Base-by-base conservation (phyloP, 2,329 filamentous ascomycete genomes). In the Aspergillus piperis region DNA sequence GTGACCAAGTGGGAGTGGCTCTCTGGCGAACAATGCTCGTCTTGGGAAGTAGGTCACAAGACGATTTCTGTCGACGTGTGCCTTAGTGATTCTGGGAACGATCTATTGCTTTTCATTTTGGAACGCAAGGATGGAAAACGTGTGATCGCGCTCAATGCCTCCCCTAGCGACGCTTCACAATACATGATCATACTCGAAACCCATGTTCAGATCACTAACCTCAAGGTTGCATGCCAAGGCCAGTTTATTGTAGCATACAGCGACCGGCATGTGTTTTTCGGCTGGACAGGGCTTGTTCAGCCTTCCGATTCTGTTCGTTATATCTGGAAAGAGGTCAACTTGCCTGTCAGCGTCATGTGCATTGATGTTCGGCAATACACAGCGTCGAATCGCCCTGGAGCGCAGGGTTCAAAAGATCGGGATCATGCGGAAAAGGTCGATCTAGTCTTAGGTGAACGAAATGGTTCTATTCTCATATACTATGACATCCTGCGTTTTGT, bases 401-500 rank as follows among this genome's bases (percentile, higher is more conserved):
- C 11, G 8, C 52, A 42, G 27, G 52, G 23, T 25, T 59, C 64
- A 7, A 70, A 68, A 25, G 62, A 61, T 7, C 65, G 56, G 66
- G 69, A 73, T 63, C 72, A 62, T 64, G 62, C 67, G 19, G 69
- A 79, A 3, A 76, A 84, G 8, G 74, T 95, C n/a, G 89, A 96
- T 70, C 75, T 99, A 25, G 88, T 88, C 3, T 78, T 96, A 57
- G 95, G 95, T 55, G 88, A 91, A 64, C 84, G 86, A 5, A 85
- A 87, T 54, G 95, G 95, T 65, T 84, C 86, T 23, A 90, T 98
- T 47, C 86, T 91, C 69, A 78, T 93, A n/a, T 96, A 96, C 74
- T 86, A 89, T 62, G 90, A 96, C 75, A 79, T 92, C 15, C 71
- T 94, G 13, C 74, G 74, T 59, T 85, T 85, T 63, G 79, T 90